Base-by-base conservation (phyloP, 1,284 basidiomycete species). In the Rhodotorula sp. region DNA sequence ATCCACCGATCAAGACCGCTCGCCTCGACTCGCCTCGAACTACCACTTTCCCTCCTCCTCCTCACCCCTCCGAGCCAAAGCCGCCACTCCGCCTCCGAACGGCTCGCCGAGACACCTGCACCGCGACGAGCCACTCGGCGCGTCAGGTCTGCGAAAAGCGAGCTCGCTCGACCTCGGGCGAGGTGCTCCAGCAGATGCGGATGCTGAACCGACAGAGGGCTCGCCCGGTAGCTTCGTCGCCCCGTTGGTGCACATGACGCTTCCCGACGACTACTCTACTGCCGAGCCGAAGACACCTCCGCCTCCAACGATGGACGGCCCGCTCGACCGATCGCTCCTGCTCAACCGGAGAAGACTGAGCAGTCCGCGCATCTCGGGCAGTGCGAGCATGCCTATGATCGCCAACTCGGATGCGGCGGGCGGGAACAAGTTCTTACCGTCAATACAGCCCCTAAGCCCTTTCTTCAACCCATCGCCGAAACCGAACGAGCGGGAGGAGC, bases 141-240 rank as follows among this genome's bases (percentile, higher is more conserved):
- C 46, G 1, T 67, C 68, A 7, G 48, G 39, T 10, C 27, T 67
- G 24, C 58, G 71, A 11, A 73, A 70, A 27, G 61, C 68, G 7
- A 56, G 36, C 57, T 70, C 68, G 52, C 60, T 73, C n/a, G 71
- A 73, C 58, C 62, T 70, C 6, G 68, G 68, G 10, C 54, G 64
- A 36, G 20, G 61, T 19, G 13, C n/a, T n/a, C 36, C 6, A 22
- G 11, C 49, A 29, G 24, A 46, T 32, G 27, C 49, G 2, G 36
- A 20, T 11, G n/a, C 19, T 19, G 59, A 30, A 36, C 7, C 22
- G 22, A 22, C 24, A 34, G 32, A 8, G 32, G 24, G 10, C 34
- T 55, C 8, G 32, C 39, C 39, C 39, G 19, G 39, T 17, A 44
- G 13, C 30, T 34, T 34, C 54, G 29, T 24, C 54, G 32, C 55